Evolutionary conservation across 202 grass and related monocot genomes (phyloP), one percentile per base, ranked within the genome.

Genomic region (Cymbopogon flexuosus): DNA sequence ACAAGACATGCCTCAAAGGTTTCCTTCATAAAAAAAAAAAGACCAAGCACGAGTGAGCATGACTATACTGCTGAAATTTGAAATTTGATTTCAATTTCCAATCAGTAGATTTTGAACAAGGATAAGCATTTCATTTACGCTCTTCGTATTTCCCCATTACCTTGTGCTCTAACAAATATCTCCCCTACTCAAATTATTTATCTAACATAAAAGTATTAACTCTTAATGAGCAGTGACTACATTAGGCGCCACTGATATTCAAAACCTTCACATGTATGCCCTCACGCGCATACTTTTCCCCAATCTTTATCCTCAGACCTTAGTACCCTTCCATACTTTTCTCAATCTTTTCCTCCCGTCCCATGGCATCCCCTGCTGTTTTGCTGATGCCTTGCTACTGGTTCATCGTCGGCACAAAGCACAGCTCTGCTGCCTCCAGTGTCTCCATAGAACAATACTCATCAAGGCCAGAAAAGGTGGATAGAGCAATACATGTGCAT

Each of bases 21-120:
- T 80, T 75, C n/a, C 61, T 60, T 75, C 14, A 40, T 29, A 69
- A 45, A 63, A 34, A 6, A 34, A 6, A 79, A 57, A 79, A 57
- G 21, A 40, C 23, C 23, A 79, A 79, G 15, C 41, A 78, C 51
- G 21, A 70, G 8, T 40, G 19, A 65, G 18, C 22, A 70, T 68
- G 52, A 64, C 68, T 18, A 47, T 3, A 78, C 5, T 49, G 43
- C 24, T 47, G 40, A 68, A 65, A 14, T 8, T 57, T 45, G 72
- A 69, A 60, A 67, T 58, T 15, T 85, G 14, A 12, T 43, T 73
- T 46, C 24, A 63, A 64, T 52, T 54, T 62, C 42, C 33, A 71
- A 12, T 36, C 10, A 65, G 23, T 36, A 65, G 33, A 78, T 18
- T 73, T 54, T 43, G 24, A 51, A 24, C 21, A 74, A 58, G 56